Percentiles rank a stretch among this genome's conserved stretches.
These are phyloP conservation scores for Calophaca sinica DNA, from an alignment of 306 rosid species.

Conservation along the genomic window DNA sequence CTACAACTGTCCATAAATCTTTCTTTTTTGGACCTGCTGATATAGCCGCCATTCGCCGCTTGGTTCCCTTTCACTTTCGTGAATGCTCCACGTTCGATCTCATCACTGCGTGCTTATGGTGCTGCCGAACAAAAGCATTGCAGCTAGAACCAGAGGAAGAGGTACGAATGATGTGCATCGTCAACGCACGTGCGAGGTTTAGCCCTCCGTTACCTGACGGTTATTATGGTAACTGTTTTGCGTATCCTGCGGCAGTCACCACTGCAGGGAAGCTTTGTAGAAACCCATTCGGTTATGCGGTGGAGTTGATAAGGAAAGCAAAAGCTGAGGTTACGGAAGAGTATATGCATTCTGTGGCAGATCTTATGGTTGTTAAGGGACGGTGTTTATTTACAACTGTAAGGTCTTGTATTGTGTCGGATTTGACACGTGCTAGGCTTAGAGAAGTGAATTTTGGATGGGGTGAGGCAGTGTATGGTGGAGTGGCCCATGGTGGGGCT, in stretches of 20 bases:
- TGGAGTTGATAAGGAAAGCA: constrained; percentile 39
- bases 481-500: constrained; percentile 31
- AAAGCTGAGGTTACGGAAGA: constrained; percentile 46
- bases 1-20: not conserved
- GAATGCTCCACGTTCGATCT: constrained; percentile 41
- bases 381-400: not conserved
- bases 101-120: constrained; percentile 44
- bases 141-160: constrained; percentile 29
- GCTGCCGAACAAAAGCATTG: constrained; percentile 50
- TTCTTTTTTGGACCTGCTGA: constrained; percentile 42
- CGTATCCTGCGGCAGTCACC: constrained; percentile 6
- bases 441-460: constrained; percentile 58
- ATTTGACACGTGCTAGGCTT: not conserved
- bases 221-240: constrained; percentile 42
- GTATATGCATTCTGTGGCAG: constrained; percentile 55
- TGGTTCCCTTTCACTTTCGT: constrained; percentile 27
- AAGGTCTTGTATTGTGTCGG: constrained; percentile 40
- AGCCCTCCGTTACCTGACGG: constrained; percentile 23
- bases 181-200: constrained; percentile 24
- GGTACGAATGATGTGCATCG: constrained; percentile 6
- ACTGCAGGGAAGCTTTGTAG: constrained; percentile 1
- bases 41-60: constrained; percentile 14
- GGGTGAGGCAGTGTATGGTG: constrained; percentile 55
- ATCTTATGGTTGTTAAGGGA: constrained; percentile 48
- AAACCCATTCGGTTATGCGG: constrained; percentile 9